Evolutionary conservation across 345 rosid species (phyloP).

Genomic region (Chamaenerion angustifolium): DNA sequence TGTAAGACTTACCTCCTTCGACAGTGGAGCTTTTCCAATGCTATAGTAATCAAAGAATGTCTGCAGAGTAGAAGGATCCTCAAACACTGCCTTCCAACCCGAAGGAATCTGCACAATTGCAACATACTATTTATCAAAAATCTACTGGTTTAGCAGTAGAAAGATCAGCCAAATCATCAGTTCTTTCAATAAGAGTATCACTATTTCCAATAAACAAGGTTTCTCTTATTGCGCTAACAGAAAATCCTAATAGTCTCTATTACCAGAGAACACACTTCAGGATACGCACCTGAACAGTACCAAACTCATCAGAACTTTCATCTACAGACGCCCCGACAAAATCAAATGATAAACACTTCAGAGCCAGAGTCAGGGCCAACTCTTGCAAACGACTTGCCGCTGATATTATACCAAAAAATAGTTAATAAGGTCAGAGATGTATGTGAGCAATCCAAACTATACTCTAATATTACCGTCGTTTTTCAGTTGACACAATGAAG

Average conservation of each 20-base stretch:
- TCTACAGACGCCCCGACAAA: slow-evolving; percentile 96
- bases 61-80: slow-evolving; percentile 86
- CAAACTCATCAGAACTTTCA: slow-evolving; percentile 99
- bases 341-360: slow-evolving; percentile 91
- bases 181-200: no score
- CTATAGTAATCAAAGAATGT: slow-evolving; percentile 93
- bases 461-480: slow-evolving; percentile 53
- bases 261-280: no score
- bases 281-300: slow-evolving; percentile 78
- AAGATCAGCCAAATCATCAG: no score
- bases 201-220: no score
- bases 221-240: no score
- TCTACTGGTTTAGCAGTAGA: no score
- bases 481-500: slow-evolving; percentile 79
- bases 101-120: slow-evolving; percentile 51
- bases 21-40: slow-evolving; percentile 55
- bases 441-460: no score
- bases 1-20: slow-evolving; percentile 68
- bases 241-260: no score
- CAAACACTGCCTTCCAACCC: slow-evolving; percentile 79
- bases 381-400: slow-evolving; percentile 71
- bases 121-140: no score
- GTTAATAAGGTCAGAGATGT: neutral
- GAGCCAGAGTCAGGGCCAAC: slow-evolving; percentile 90
- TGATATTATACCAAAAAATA: slow-evolving; percentile 17